phyloP scores from a whole-genome alignment of 352 stramenopile genomes.

The Phytophthora constricta region DNA sequence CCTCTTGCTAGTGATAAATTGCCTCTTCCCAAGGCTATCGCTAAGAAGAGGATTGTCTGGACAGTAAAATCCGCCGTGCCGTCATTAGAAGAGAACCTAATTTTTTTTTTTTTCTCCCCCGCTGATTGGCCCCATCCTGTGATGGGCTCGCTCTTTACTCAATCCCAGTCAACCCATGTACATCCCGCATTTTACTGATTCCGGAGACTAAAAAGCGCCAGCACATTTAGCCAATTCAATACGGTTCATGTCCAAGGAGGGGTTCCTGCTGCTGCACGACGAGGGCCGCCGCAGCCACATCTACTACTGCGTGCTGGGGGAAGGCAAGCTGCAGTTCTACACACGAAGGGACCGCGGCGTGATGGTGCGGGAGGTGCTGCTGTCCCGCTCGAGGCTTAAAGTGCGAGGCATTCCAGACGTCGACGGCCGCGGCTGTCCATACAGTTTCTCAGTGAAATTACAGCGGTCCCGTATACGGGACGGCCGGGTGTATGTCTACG shows the following conservation, averaged over 20 bases:
- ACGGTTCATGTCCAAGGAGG: slow-evolving; percentile 80
- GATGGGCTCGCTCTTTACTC: not conserved
- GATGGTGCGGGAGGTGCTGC: slow-evolving; percentile 65
- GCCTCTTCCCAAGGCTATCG: no score
- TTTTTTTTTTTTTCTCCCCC: no score
- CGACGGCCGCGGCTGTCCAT: slow-evolving; percentile 75
- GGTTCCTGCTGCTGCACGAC: slow-evolving; percentile 80
- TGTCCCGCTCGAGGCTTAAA: slow-evolving; percentile 81
- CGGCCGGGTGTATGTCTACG: slow-evolving; percentile 66
- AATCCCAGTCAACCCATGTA: no score
- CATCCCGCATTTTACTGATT: not conserved
- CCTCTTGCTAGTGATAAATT: no score
- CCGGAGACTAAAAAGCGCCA: not conserved
- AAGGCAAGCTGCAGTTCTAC: slow-evolving; percentile 81
- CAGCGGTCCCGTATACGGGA: slow-evolving; percentile 80
- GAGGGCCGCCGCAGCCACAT: slow-evolving; percentile 66
- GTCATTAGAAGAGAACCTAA: no score
- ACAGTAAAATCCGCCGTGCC: no score
- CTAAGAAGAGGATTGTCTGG: no score
- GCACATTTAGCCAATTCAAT: not conserved
- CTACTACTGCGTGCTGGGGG: slow-evolving; percentile 82
- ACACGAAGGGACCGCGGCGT: slow-evolving; percentile 66
- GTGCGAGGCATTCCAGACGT: slow-evolving; percentile 74
- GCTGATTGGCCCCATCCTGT: not conserved
- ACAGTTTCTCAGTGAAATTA: slow-evolving; percentile 77